phyloP scores from a whole-genome alignment of 441 rosid genomes.

The Brassica hybrid region DNA sequence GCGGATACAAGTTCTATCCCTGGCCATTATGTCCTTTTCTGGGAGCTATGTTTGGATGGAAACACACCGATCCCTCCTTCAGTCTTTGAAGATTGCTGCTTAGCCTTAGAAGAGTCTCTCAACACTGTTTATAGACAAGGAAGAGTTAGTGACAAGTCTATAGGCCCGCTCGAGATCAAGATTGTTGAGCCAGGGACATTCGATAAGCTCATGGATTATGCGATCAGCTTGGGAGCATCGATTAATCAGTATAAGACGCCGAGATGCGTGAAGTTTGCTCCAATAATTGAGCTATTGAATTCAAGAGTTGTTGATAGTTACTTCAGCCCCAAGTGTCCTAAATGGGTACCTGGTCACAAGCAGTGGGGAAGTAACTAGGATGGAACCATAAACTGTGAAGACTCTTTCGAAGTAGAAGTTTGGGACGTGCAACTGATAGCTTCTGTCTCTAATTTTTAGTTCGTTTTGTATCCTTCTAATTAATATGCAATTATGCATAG shows the following conservation, averaged over 20 bases:
- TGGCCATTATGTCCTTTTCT: conserved; percentile 67
- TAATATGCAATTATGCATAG: conserved; percentile 33
- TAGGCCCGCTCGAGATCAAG: conserved; percentile 70
- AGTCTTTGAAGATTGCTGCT: conserved; percentile 67
- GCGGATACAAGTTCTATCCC: conserved; percentile 64
- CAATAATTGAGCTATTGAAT: conserved; percentile 62
- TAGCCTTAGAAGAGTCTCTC: conserved; percentile 61
- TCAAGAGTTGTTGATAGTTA: conserved; percentile 55
- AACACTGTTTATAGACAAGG: conserved; percentile 73
- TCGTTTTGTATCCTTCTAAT: conserved; percentile 14
- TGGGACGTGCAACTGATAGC: conserved; percentile 29
- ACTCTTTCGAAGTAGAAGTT: conserved; percentile 24
- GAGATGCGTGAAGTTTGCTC: conserved; percentile 67
- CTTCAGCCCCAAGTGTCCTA: conserved; percentile 75
- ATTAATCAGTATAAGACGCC: conserved; percentile 75
- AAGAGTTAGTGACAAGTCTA: conserved; percentile 65
- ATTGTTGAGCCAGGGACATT: conserved; percentile 65
- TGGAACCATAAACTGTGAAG: neutral
- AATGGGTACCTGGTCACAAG: conserved; percentile 70
- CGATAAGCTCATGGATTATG: conserved; percentile 74
- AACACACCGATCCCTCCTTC: conserved; percentile 67
- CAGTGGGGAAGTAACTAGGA: conserved; percentile 55
- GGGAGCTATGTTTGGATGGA: conserved; percentile 63
- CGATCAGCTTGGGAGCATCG: conserved; percentile 70
- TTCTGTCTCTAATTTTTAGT: conserved; percentile 25